phyloP scores from a whole-genome alignment of 139 green algal genomes.

The Chlamydomonas sphaeroides region DNA sequence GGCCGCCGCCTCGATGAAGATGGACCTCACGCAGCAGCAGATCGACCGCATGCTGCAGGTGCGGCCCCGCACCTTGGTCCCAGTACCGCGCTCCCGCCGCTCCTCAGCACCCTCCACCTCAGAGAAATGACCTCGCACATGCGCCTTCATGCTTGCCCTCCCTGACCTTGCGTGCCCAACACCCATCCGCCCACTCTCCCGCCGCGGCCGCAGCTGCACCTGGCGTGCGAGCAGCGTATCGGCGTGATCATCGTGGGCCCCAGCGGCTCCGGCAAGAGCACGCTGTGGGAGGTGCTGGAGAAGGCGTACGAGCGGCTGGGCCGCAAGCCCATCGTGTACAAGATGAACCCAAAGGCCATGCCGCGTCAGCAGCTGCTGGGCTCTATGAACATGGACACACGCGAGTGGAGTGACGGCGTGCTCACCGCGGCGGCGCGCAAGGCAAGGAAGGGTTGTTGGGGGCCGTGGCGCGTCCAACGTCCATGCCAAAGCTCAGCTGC shows the following conservation, averaged over 20 bases:
- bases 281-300: slow-evolving; percentile 69
- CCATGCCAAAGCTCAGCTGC: too few species aligned
- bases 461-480: too few species aligned
- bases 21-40: slow-evolving; percentile 65
- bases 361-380: slow-evolving; percentile 79
- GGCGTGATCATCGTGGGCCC: slow-evolving; percentile 89
- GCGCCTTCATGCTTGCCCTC: too few species aligned
- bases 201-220: slow-evolving; percentile 77
- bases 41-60: slow-evolving; percentile 42
- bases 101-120: too few species aligned
- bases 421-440: slow-evolving; percentile 76
- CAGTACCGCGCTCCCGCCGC: too few species aligned
- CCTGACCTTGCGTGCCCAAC: too few species aligned
- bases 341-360: slow-evolving; percentile 87
- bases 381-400: slow-evolving; percentile 84
- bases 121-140: too few species aligned
- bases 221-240: slow-evolving; percentile 82
- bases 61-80: too few species aligned
- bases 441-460: slow-evolving; percentile 8
- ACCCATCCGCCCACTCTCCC: background rate
- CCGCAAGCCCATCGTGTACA: slow-evolving; percentile 64
- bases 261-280: slow-evolving; percentile 81
- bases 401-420: slow-evolving; percentile 86
- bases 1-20: slow-evolving; percentile 47
- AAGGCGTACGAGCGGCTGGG: slow-evolving; percentile 62